Evolutionary conservation across 257 asterid species (phyloP).

Genomic region (Ajuga chamaepitys): DNA sequence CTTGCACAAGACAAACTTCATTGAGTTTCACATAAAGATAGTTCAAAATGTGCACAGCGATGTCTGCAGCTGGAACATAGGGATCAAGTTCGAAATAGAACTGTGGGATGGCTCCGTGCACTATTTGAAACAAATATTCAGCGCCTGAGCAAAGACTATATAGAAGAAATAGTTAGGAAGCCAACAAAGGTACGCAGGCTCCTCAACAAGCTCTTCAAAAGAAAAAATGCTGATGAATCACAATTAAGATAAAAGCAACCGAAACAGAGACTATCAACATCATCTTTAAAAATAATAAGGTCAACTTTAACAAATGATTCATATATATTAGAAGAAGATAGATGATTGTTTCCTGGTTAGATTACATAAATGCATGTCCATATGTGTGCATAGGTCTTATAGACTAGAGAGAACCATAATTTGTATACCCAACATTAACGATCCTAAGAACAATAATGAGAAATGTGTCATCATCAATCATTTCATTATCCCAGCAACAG

Average conservation of each 20-base stretch:
- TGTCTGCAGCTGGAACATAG: slow-evolving; percentile 52
- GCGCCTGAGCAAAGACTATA: slow-evolving; percentile 89
- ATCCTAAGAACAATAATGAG: slow-evolving; percentile 1
- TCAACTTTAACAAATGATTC: background rate
- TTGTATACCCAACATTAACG: background rate
- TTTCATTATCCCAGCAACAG: background rate
- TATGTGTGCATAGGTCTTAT: background rate
- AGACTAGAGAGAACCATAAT: background rate
- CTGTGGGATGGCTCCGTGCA: slow-evolving; percentile 67
- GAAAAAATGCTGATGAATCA: background rate
- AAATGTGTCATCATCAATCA: slow-evolving; percentile 8
- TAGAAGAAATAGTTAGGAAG: slow-evolving; percentile 22
- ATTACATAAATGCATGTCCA: background rate
- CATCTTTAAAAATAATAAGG: background rate
- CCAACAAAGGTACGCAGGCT: slow-evolving; percentile 19
- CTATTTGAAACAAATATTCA: slow-evolving; percentile 76
- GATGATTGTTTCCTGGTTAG: background rate
- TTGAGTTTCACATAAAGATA: slow-evolving; percentile 74
- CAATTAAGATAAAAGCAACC: background rate
- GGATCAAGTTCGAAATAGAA: slow-evolving; percentile 39
- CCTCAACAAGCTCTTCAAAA: background rate
- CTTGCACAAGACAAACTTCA: slow-evolving; percentile 88
- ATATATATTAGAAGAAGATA: background rate
- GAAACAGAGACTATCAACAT: background rate
- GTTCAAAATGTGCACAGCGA: slow-evolving; percentile 61